phyloP scores from a whole-genome alignment of 768 basidiomycete species.

The Auriscalpium microsporum region DNA sequence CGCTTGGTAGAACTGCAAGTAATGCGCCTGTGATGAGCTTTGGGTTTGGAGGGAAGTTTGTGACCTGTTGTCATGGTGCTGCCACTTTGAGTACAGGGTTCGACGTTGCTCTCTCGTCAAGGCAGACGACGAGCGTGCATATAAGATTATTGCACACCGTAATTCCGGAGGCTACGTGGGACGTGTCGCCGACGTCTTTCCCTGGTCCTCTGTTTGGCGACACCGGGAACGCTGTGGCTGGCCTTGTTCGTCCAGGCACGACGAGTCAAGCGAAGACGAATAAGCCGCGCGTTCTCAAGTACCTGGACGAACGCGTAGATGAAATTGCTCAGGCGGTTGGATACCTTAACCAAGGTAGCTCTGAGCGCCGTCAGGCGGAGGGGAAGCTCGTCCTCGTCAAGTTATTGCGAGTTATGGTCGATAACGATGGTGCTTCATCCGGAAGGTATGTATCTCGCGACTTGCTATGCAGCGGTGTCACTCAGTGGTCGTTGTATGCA shows the following conservation, averaged over 20 bases:
- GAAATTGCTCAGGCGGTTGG: slow-evolving; percentile 73
- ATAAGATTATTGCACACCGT: slow-evolving; percentile 60
- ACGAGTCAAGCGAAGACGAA: slow-evolving; percentile 69
- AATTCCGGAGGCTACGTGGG: slow-evolving; percentile 59
- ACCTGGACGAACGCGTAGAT: slow-evolving; percentile 63
- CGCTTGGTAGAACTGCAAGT: slow-evolving; percentile 62
- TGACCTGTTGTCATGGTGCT: slow-evolving; percentile 80
- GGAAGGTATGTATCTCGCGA: slow-evolving; percentile 58
- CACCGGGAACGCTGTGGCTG: slow-evolving; percentile 50
- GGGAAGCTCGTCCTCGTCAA: slow-evolving; percentile 69
- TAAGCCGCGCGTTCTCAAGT: slow-evolving; percentile 68
- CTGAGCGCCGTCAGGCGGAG: slow-evolving; percentile 55
- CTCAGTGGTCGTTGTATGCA: not conserved
- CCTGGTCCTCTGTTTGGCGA: slow-evolving; percentile 88
- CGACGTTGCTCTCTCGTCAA: slow-evolving; percentile 66
- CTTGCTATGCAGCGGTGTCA: not conserved
- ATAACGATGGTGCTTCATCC: slow-evolving; percentile 80
- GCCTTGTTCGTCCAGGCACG: slow-evolving; percentile 57
- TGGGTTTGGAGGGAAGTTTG: slow-evolving; percentile 87
- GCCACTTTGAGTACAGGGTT: slow-evolving; percentile 62
- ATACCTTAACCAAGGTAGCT: slow-evolving; percentile 48
- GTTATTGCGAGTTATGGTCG: slow-evolving; percentile 71
- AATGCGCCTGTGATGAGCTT: slow-evolving; percentile 79
- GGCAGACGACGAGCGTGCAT: slow-evolving; percentile 59
- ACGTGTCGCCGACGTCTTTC: slow-evolving; percentile 47